These are phyloP conservation scores for Colletotrichum tanaceti DNA, from an alignment of 2,329 filamentous ascomycete species.

Conservation along the genomic window DNA sequence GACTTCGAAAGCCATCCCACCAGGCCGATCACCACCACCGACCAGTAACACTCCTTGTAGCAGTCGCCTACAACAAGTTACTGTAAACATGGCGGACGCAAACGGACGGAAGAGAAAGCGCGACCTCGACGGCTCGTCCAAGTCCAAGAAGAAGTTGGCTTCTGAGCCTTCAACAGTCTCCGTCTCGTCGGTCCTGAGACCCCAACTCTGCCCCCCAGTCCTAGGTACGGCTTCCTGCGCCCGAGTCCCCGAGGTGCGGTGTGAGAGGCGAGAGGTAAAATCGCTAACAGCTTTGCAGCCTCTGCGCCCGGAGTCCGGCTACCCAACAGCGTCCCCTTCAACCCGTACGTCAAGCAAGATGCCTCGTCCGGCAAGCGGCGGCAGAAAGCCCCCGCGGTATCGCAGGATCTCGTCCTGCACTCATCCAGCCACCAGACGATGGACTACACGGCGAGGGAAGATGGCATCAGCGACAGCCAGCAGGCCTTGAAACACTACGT, in stretches of 20 bases:
- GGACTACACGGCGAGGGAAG: conserved; percentile 70
- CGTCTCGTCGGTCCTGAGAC: conserved; percentile 59
- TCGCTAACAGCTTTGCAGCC: conserved; percentile 40
- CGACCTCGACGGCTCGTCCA: conserved; percentile 53
- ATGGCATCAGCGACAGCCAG: conserved; percentile 46
- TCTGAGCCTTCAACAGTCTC: conserved; percentile 53
- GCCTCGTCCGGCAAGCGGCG: conserved; percentile 52
- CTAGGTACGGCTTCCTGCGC: conserved; percentile 56
- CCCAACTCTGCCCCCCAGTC: conserved; percentile 62
- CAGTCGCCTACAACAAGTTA: conserved; percentile 12
- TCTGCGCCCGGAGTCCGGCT: conserved; percentile 52
- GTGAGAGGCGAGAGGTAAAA: background rate
- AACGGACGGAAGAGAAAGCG: conserved; percentile 67
- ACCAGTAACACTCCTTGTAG: background rate
- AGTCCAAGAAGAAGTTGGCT: conserved; percentile 63
- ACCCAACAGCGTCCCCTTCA: conserved; percentile 55
- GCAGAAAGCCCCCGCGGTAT: conserved; percentile 53
- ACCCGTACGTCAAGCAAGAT: conserved; percentile 60
- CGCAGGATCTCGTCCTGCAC: conserved; percentile 66
- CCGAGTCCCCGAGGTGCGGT: background rate
- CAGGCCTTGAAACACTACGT: conserved; percentile 70
- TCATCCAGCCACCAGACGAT: conserved; percentile 67
- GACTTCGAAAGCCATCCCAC: conserved; percentile 16
- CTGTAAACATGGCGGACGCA: conserved; percentile 53
- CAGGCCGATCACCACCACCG: conserved; percentile 16